Conservation (phyloP, 208 protist species). For the Vickermania spadyakhi region DNA sequence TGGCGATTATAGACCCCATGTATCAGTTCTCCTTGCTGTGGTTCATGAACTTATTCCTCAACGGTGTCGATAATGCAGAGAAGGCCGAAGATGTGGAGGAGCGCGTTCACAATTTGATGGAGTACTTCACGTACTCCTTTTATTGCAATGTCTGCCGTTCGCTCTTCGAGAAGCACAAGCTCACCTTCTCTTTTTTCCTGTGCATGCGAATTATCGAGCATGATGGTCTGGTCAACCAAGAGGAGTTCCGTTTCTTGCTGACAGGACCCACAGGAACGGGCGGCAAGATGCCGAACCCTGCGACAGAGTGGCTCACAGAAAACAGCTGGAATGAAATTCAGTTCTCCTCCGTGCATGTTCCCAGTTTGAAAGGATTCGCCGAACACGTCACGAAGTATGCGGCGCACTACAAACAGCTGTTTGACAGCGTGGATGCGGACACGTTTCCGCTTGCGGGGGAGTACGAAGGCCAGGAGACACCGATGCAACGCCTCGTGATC, state of each 20-base stretch:
- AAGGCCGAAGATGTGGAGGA: constrained; percentile 53
- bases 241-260: constrained; percentile 90
- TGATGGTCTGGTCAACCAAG: constrained; percentile 59
- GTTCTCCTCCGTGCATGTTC: constrained; percentile 72
- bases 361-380: constrained; percentile 72
- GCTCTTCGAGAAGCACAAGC: constrained; percentile 97
- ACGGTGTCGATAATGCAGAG: constrained; percentile 75
- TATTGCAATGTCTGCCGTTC: constrained; percentile 98
- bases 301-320: constrained; percentile 90
- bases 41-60: constrained; percentile 96
- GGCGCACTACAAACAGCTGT: constrained; percentile 85
- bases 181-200: constrained; percentile 97
- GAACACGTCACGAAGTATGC: constrained; percentile 75
- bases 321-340: constrained; percentile 90
- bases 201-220: constrained; percentile 84
- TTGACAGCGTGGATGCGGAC: constrained; percentile 85
- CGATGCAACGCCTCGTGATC: constrained; percentile 92
- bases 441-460: constrained; percentile 64
- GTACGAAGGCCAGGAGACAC: constrained; percentile 72
- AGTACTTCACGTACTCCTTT: constrained; percentile 96
- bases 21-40: constrained; percentile 97
- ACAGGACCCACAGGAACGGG: constrained; percentile 73
- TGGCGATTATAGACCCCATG: constrained; percentile 94
- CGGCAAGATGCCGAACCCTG: constrained; percentile 72
- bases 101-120: constrained; percentile 85